Base-by-base conservation (phyloP, 192 early-diverging fungal genomes). In the Geosiphon pyriformis region DNA sequence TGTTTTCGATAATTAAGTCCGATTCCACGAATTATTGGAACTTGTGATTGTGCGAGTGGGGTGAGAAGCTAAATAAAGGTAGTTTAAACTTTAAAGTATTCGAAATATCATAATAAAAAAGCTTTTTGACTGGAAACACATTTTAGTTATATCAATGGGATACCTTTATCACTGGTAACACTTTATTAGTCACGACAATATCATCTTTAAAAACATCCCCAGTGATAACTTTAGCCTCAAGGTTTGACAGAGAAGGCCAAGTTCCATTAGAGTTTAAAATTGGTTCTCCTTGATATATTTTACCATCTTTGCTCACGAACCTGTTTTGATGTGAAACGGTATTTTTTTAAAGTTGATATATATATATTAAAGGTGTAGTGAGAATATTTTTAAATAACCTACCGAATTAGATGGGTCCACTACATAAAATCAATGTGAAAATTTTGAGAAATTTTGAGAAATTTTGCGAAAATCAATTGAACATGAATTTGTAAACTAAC, bases 1-100 rank as follows among this genome's bases (percentile, higher is more conserved):
- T 87, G 85, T 31, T 72, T 66, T 1, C 68, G 70, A 68, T 87
- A 87, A 59, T 87, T 87, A 34, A 87, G 65, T 0, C 85, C 85
- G 33, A 87, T 82, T 49, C 85, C 78, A 15, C 79, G 72, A 63
- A 85, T 72, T 27, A 69, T 59, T 8, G 70, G 70, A 34, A 78
- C 70, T 34, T 78, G 49, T 4, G 42, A 56, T 6, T 57, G 56
- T 4, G 63, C 46, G 20, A 84, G 20, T 11, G 83, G 83, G 1
- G 83, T 64, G 8, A 85, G 70, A 27, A 83, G 49, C 78, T 80
- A 72, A 4, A 35, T 11, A 31, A 11, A 68, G 27, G 17, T 29
- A 70, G 29, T 34, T 15, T 73, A 37, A 37, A 25, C 8, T 47
- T 18, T 30, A 26, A 76, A 69, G 2, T 20, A 53, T 69, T 15